Percentiles rank a stretch among this genome's conserved stretches.
These are phyloP conservation scores for Radiomyces spectabilis DNA, from an alignment of 192 early-diverging fungal genomes.

Conservation along the genomic window DNA sequence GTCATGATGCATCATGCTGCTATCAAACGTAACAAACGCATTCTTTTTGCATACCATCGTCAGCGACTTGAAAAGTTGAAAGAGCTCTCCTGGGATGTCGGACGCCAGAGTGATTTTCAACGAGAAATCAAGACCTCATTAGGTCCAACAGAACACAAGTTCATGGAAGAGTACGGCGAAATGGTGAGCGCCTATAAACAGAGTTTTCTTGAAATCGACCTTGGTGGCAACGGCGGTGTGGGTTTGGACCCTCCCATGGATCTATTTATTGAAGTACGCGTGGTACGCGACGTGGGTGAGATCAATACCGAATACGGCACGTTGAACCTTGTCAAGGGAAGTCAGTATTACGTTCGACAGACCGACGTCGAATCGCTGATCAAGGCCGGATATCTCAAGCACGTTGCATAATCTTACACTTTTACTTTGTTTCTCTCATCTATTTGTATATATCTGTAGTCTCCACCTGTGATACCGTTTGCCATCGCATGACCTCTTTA, in stretches of 20 bases:
- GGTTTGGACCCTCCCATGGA: conserved; percentile 82
- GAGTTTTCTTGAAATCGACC: conserved; percentile 61
- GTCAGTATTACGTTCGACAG: conserved; percentile 79
- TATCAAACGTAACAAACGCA: conserved; percentile 75
- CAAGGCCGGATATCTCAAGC: conserved; percentile 73
- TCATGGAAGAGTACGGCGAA: conserved; percentile 54
- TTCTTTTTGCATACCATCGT: conserved; percentile 83
- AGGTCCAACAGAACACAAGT: conserved; percentile 49
- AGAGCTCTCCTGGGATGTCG: conserved; percentile 55
- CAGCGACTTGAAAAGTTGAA: conserved; percentile 61
- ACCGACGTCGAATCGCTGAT: conserved; percentile 90
- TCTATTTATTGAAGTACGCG: conserved; percentile 87
- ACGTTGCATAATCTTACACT: conserved; percentile 37
- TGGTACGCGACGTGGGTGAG: conserved; percentile 83
- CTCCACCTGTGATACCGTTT: no score
- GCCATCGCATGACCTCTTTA: no score
- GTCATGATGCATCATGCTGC: conserved; percentile 50
- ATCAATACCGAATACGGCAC: conserved; percentile 82
- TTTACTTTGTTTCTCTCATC: neutral
- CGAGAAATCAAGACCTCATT: conserved; percentile 14
- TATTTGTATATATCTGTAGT: no score
- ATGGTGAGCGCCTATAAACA: conserved; percentile 61
- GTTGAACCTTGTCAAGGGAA: conserved; percentile 66
- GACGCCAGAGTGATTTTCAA: conserved; percentile 11
- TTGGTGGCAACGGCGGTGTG: conserved; percentile 59